Base-by-base conservation (phyloP, 345 rosid species). In the Citropsis articulata region DNA sequence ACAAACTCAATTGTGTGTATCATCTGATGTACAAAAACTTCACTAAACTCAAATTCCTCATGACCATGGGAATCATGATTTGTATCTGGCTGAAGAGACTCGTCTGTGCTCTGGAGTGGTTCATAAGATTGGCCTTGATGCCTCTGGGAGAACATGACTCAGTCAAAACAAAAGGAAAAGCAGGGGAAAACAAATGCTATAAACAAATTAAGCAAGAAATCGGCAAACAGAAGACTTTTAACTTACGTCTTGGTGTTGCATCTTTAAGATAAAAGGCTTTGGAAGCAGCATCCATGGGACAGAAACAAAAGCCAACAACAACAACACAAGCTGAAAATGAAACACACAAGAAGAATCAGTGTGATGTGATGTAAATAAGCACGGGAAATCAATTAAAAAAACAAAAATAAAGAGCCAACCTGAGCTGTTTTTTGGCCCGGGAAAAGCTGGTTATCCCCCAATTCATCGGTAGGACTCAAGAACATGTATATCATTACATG, bases 241-340 rank as follows among this genome's bases (percentile, higher is more conserved):
- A 57, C 89, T 77, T 86, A 92, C 98, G 82, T 77, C 84, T 85
- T 91, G 80, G 73, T 96, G 97, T 84, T 92, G 98, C 84, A 78
- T 94, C 86, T 93, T 96, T 85, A 96, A 85, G 80, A 96, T 83
- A 79, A 96, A 92, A 30, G 99, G 98, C 90, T 92, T 94, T 74
- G 98, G 99, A 78, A 96, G 73, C 78, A 94, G 87, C 98, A 96
- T 96, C 98, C 98, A 94, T 7, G 98, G 98, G 56, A 96, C 98
- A 69, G 99, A 80, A 74, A 96, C 92, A 79, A 96, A 86, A 75
- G 99, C 93, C 63, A 94, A 87, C 60, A 93, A 80, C 74, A 96
- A 88, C 64, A 94, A 85, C 56, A 87, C 91, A 18, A 86, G 89
- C 99, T 96, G 94, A 40, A 75, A 80, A 71, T 62, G 55, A 60